Conservation (phyloP, 805 yeast genomes). For the Metschnikowia continentalis region DNA sequence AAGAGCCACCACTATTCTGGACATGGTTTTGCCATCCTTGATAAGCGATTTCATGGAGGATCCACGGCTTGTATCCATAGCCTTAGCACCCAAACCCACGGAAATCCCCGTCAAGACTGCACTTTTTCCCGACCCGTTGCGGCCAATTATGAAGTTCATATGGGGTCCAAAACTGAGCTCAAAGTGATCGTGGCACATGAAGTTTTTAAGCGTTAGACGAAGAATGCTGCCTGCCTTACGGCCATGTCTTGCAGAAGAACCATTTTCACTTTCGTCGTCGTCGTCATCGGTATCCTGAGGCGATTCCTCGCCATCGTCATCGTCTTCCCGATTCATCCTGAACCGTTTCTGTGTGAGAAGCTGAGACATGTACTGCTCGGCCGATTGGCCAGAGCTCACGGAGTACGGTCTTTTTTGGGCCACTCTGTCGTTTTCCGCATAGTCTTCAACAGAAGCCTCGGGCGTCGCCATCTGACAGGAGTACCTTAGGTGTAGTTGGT, state of each 20-base stretch:
- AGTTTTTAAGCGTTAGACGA: conserved; percentile 60
- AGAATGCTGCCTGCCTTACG: conserved; percentile 63
- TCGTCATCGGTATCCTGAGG: conserved; percentile 14
- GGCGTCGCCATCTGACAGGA: conserved; percentile 1
- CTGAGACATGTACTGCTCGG: conserved; percentile 19
- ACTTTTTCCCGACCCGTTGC: conserved; percentile 89
- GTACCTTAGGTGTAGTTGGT: background rate
- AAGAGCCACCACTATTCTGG: conserved; percentile 62
- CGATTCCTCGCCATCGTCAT: conserved; percentile 19
- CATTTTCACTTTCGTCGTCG: conserved; percentile 15
- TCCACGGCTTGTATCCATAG: conserved; percentile 84
- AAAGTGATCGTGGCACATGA: conserved; percentile 88
- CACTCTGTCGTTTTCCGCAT: background rate
- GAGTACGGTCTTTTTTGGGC: background rate
- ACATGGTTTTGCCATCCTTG: conserved; percentile 68
- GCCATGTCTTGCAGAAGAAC: background rate
- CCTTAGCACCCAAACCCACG: conserved; percentile 85
- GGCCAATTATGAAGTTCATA: conserved; percentile 82
- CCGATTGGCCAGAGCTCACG: conserved; percentile 15
- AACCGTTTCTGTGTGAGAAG: conserved; percentile 15
- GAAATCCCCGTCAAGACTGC: conserved; percentile 85
- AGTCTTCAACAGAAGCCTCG: background rate
- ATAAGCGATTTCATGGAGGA: conserved; percentile 63
- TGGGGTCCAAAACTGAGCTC: conserved; percentile 71
- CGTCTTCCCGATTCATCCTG: conserved; percentile 12